Conservation (phyloP, 1,284 basidiomycete species). For the Naganishia cerealis region DNA sequence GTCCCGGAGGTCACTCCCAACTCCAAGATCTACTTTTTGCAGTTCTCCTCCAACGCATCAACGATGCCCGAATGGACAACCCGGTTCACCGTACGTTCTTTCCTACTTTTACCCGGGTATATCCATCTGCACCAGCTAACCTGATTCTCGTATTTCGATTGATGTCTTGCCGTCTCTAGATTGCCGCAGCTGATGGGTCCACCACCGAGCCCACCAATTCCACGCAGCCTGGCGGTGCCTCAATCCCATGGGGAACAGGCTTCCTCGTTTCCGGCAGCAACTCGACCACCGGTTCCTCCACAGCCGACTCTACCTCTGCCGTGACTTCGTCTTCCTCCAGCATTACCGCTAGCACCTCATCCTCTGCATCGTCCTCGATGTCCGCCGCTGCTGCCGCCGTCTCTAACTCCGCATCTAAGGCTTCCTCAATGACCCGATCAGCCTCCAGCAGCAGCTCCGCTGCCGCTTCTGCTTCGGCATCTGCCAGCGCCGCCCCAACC, state of each 20-base stretch:
- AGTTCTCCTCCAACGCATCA: constrained; percentile 46
- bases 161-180: constrained; percentile 36
- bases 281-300: constrained; percentile 15
- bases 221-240: constrained; percentile 41
- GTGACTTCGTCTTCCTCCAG: constrained; percentile 13
- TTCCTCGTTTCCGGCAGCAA: constrained; percentile 19
- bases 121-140: background rate
- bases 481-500: constrained; percentile 30
- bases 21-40: constrained; percentile 55
- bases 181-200: constrained; percentile 47
- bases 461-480: constrained; percentile 33
- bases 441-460: constrained; percentile 22
- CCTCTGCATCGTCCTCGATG: constrained; percentile 12
- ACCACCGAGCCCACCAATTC: constrained; percentile 47
- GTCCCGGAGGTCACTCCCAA: constrained; percentile 52
- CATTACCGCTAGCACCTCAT: background rate
- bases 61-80: constrained; percentile 49
- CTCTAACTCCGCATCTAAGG: constrained; percentile 30
- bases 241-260: constrained; percentile 45
- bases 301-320: constrained; percentile 17
- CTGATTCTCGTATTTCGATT: background rate
- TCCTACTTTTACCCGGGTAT: background rate
- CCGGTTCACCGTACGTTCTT: constrained; percentile 50
- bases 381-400: constrained; percentile 35
- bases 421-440: constrained; percentile 27